Evolutionary conservation across 2,329 filamentous ascomycete genomes (phyloP).

Genomic region (Fusarium stilboides): DNA sequence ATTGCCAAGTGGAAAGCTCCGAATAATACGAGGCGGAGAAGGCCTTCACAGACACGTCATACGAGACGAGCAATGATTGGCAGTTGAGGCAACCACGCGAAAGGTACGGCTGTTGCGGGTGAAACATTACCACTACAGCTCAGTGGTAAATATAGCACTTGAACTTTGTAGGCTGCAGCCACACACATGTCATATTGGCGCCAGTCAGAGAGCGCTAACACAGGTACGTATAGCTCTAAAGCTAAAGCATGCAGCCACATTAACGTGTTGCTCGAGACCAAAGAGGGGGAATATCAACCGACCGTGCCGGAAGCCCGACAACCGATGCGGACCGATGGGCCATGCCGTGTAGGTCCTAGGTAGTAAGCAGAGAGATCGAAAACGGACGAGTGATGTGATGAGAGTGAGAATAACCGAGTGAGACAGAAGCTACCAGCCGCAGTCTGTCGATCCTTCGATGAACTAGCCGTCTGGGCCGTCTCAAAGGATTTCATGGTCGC

Average conservation of each 20-base stretch:
- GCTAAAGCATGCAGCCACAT: conserved; percentile 31
- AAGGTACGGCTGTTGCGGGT: conserved; percentile 13
- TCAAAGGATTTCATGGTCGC: not conserved
- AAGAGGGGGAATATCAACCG: conserved; percentile 17
- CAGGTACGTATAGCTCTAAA: conserved; percentile 12
- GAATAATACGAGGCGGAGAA: conserved; percentile 30
- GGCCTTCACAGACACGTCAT: conserved; percentile 13
- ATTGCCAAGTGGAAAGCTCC: not conserved
- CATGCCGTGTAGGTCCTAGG: not conserved
- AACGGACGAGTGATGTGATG: not conserved
- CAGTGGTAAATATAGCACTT: conserved; percentile 27
- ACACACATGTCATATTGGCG: conserved; percentile 14
- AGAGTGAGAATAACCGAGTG: conserved; percentile 1
- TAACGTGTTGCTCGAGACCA: not conserved
- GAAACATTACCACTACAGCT: conserved; percentile 10
- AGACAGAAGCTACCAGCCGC: not conserved
- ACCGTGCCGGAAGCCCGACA: conserved; percentile 21
- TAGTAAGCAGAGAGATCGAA: not conserved
- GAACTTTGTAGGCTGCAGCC: conserved; percentile 18
- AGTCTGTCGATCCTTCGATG: not conserved
- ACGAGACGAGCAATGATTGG: conserved; percentile 40
- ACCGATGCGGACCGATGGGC: conserved; percentile 17
- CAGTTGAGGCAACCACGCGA: conserved; percentile 25
- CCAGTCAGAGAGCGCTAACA: conserved; percentile 11
- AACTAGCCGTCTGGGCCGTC: not conserved